Base-by-base conservation (phyloP, 2,329 filamentous ascomycete genomes). In the Pseudophaeomoniella oleicola region DNA sequence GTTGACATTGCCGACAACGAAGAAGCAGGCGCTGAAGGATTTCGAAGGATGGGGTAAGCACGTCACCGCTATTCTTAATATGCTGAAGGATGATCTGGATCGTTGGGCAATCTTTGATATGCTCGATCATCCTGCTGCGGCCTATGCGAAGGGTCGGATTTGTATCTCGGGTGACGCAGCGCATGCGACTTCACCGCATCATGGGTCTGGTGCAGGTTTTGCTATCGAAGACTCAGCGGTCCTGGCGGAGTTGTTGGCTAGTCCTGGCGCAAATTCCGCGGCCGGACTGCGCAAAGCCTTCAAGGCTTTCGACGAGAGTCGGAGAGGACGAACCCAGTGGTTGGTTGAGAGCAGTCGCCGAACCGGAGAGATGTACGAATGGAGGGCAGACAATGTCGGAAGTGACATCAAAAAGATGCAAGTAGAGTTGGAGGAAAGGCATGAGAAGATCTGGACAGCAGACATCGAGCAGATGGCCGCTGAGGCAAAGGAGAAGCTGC, bases 241-340 rank as follows among this genome's bases (percentile, higher is more conserved):
- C 5, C 46, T 59, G 4, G 47, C 50, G 9, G 42, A 48, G 11
- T 45, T 60, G 2, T 48, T 59, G 31, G n/a, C n/a, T n/a, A n/a
- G n/a, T n/a, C n/a, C n/a, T n/a, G 45, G 42, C 11, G 30, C 36
- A 13, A 12, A 17, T 18, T 15, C 15, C 12, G 40, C 45, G 0
- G 39, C 46, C 0, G 57, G 66, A 5, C 49, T 69, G 0, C 51
- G 59, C 4, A 56, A 54, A 0, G 71, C 58, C 0, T 72, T 76
- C 32, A 53, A 54, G n/a, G 62, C 62, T 0, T 75, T 69, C 32
- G 69, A 75, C 42, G 52, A 50, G 6, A 53, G 64, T 3, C 56
- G 73, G 1, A 54, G 69, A 3, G 58, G 64, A 6, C 52, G 70
- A 5, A 63, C 59, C 5, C 66, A 71, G 39, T 61, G 59, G 48